Percentiles rank a stretch among this genome's conserved stretches.
phyloP scores from a whole-genome alignment of 805 yeast genomes.

The Lipomyces chichibuensis region DNA sequence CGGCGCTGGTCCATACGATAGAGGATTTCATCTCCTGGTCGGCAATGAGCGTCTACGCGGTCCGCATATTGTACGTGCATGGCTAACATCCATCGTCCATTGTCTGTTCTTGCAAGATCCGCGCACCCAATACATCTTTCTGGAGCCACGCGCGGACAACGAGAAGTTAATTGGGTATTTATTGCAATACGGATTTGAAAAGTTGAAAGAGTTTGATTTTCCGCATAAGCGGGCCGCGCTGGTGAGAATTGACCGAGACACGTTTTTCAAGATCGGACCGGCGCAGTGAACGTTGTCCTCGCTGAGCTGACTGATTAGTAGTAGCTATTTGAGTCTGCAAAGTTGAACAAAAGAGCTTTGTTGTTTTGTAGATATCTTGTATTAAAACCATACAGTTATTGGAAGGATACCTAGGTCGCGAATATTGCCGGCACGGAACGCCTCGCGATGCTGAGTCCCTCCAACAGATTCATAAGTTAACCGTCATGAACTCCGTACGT shows the following conservation, averaged over 20 bases:
- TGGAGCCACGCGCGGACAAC: conserved; percentile 40
- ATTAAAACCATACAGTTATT: no score
- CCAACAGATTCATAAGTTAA: no score
- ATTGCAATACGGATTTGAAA: conserved; percentile 26
- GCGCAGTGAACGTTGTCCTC: conserved; percentile 1
- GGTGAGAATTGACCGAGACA: conserved; percentile 35
- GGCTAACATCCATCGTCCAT: conserved; percentile 38
- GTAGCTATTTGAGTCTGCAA: background rate
- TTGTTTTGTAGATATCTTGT: no score
- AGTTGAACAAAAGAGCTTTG: background rate
- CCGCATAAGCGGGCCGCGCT: conserved; percentile 41
- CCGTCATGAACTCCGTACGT: no score
- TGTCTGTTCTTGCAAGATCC: conserved; percentile 35
- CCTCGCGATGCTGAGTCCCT: no score
- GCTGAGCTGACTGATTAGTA: background rate
- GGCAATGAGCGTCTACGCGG: conserved; percentile 39
- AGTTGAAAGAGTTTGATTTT: conserved; percentile 37
- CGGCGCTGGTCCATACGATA: conserved; percentile 31
- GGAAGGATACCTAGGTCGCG: no score
- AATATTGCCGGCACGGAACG: no score
- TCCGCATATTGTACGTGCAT: conserved; percentile 37
- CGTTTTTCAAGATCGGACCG: conserved; percentile 30
- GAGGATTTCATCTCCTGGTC: conserved; percentile 40
- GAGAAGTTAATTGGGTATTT: conserved; percentile 36
- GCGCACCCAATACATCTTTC: conserved; percentile 34